phyloP scores from a whole-genome alignment of 768 basidiomycete species.

The Rhodotorula kratochvilovae region DNA sequence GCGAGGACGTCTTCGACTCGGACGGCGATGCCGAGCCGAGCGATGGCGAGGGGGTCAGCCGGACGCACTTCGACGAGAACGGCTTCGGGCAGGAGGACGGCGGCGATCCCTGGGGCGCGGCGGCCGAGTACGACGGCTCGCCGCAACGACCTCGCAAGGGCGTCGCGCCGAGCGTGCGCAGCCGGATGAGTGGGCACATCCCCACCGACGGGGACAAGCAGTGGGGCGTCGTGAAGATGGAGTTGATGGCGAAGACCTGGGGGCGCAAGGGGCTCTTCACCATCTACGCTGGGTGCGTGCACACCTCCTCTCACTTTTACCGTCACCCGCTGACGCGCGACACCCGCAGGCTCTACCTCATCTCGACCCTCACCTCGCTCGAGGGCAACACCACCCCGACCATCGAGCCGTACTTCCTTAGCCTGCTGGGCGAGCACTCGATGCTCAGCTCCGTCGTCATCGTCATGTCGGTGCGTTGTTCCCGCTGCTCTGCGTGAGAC shows the following conservation, averaged over 20 bases:
- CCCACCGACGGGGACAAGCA: conserved; percentile 23
- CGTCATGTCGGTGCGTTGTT: conserved; percentile 31
- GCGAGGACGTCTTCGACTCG: conserved; percentile 18
- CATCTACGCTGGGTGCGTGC: conserved; percentile 35
- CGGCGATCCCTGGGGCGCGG: conserved; percentile 2
- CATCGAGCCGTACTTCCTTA: conserved; percentile 44
- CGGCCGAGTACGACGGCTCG: conserved; percentile 1
- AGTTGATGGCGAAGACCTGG: conserved; percentile 34
- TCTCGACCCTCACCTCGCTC: conserved; percentile 39
- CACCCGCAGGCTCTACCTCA: conserved; percentile 35
- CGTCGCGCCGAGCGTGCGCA: not conserved
- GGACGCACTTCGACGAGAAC: not conserved
- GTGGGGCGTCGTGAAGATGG: conserved; percentile 37
- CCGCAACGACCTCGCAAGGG: not conserved
- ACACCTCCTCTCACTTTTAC: too few relatives aligned
- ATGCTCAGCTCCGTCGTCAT: conserved; percentile 39
- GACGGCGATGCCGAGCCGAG: conserved; percentile 3
- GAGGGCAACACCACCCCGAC: conserved; percentile 41
- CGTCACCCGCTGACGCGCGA: not conserved
- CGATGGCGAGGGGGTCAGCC: not conserved
- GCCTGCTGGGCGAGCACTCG: conserved; percentile 39
- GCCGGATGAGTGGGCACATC: not conserved
- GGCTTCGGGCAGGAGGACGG: not conserved
- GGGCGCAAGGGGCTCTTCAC: conserved; percentile 28
- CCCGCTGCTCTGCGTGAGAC: not conserved